phyloP scores from a whole-genome alignment of 2,329 filamentous ascomycete genomes.

The Xylaria sp. region DNA sequence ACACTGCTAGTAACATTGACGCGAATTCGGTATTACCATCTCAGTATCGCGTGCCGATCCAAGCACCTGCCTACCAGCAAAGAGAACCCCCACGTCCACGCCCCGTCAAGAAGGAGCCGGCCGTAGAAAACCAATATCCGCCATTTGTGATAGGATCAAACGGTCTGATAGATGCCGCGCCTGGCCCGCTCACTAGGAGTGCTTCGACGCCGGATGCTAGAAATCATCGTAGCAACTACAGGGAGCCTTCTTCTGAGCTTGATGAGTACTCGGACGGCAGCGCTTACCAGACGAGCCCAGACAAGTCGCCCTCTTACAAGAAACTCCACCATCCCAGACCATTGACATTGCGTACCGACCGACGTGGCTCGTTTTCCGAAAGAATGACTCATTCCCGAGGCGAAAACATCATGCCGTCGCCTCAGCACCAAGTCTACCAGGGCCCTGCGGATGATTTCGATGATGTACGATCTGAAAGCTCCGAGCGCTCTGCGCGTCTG shows the following conservation, averaged over 20 bases:
- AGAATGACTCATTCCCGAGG: constrained; percentile 22
- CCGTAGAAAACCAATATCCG: constrained; percentile 23
- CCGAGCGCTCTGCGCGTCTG: constrained; percentile 18
- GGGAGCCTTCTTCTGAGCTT: constrained; percentile 22
- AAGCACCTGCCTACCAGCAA: constrained; percentile 28
- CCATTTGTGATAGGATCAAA: constrained; percentile 34
- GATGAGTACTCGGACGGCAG: constrained; percentile 33
- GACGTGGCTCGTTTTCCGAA: constrained; percentile 31
- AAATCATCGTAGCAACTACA: constrained; percentile 26
- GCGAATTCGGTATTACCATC: constrained; percentile 26
- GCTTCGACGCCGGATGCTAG: constrained; percentile 38
- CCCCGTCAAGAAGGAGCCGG: constrained; percentile 25
- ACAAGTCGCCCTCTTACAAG: constrained; percentile 35
- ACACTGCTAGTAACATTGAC: constrained; percentile 38
- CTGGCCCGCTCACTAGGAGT: constrained; percentile 32
- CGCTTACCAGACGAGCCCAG: constrained; percentile 32
- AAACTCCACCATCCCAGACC: constrained; percentile 30
- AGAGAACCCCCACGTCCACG: constrained; percentile 32
- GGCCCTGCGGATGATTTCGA: constrained; percentile 26
- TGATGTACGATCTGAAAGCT: constrained; percentile 22
- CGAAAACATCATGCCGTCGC: constrained; percentile 21
- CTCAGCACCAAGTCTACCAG: constrained; percentile 27
- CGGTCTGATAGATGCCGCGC: constrained; percentile 34
- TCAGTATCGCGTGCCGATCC: constrained; percentile 26
- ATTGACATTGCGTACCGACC: constrained; percentile 27